A percentile compares a stretch with the other conserved stretches of the same genome.
Evolutionary conservation across 1,139 yeast genomes (phyloP).

Genomic region (Lodderomyces oxycetoniae): DNA sequence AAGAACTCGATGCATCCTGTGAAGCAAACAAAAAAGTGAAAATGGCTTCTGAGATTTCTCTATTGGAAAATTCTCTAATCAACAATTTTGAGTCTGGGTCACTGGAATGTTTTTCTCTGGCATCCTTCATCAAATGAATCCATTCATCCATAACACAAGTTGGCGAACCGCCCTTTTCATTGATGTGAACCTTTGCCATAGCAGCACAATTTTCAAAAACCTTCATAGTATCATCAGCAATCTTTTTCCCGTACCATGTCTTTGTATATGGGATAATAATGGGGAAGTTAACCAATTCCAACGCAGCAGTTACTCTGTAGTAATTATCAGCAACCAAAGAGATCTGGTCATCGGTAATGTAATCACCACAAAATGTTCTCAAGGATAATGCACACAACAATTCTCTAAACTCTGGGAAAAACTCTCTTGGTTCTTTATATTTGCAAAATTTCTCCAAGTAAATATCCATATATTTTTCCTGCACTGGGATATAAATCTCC

Average conservation of each 20-base stretch:
- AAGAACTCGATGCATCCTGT: slow-evolving; percentile 97
- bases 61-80: slow-evolving; percentile 81
- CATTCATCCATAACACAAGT: slow-evolving; percentile 93
- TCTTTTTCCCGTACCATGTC: slow-evolving; percentile 94
- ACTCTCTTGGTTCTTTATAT: slow-evolving; percentile 60
- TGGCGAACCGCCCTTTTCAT: slow-evolving; percentile 69
- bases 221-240: slow-evolving; percentile 91
- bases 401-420: slow-evolving; percentile 93
- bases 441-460: slow-evolving; percentile 67
- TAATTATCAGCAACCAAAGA: slow-evolving; percentile 86
- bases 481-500: slow-evolving; percentile 75
- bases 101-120: slow-evolving; percentile 48
- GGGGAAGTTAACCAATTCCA: slow-evolving; percentile 96
- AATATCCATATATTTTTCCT: slow-evolving; percentile 76
- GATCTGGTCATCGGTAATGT: slow-evolving; percentile 87
- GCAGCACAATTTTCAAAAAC: slow-evolving; percentile 85
- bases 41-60: slow-evolving; percentile 91
- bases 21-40: slow-evolving; percentile 96
- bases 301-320: slow-evolving; percentile 86
- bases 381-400: slow-evolving; percentile 90
- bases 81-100: slow-evolving; percentile 50
- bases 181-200: slow-evolving; percentile 72
- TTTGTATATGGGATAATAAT: slow-evolving; percentile 91
- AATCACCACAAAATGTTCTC: slow-evolving; percentile 92
- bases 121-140: slow-evolving; percentile 80